Evolutionary conservation across 1,284 basidiomycete genomes (phyloP), one percentile per base, ranked within the genome.

Genomic region (Ganoderma leucocontextum): DNA sequence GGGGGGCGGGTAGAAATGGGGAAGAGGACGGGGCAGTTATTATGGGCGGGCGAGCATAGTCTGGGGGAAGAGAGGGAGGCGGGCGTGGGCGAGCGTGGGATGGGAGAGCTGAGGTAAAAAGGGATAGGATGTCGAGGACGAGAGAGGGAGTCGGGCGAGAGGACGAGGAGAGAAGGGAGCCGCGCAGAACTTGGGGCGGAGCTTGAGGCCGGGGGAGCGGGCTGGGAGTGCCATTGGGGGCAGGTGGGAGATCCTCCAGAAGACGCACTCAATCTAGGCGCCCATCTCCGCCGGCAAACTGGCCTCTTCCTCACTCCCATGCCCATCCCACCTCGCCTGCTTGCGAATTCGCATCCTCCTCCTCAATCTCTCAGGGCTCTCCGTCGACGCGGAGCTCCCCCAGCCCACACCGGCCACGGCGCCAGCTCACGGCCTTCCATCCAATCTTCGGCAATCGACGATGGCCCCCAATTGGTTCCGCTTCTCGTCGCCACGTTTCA

Each of bases 251-350:
- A 72, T 72, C 70, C 66, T 42, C 41, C 60, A 53, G 44, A 59
- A 41, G 57, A 39, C 53, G 59, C 58, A 70, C 71, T 72, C 71
- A 72, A 72, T 72, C 71, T 72, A 72, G 57, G 52, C 71, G 68
- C 71, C 66, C 66, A 25, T 65, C n/a, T 42, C 60, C 65, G 70
- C 63, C 65, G 62, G 64, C 65, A 42, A 41, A 36, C 53, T 29
- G 36, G 22, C 41, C 17, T 53, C 59, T 42, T 57, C 60, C 57
- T 62, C 60, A 4, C 36, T 25, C 41, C 38, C 60, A 41, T 35
- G 25, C 25, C 59, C 39, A n/a, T 61, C 59, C 38, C 47, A 60
- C 41, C 59, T 35, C 41, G 59, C n/a, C 39, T 36, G 22, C 47
- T 49, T 49, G 8, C 47, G 47, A 49, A 49, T 49, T 25, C 60